Evolutionary conservation across 805 yeast genomes (phyloP), one percentile per base, ranked within the genome.

Genomic region (Hanseniaspora meyeri): DNA sequence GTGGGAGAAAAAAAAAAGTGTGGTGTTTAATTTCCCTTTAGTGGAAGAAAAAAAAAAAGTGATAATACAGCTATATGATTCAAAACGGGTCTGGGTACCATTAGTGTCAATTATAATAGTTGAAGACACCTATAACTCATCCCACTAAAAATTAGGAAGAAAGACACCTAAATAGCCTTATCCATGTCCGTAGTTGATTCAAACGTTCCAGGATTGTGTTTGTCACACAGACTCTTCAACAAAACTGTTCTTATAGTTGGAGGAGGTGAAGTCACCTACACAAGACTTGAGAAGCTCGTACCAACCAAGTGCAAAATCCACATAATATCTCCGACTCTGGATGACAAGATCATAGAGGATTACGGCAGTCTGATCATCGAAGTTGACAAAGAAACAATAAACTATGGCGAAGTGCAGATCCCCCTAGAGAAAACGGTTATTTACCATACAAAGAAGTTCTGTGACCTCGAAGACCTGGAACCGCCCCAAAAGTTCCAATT

Each of bases 201-300:
- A 2, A 53, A 53, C 20, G 40, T 57, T 29, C 58, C 59, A 29
- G 66, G 68, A 14, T 58, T 68, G 37, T 63, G 63, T 52, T 51
- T 68, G 24, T 70, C 70, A 1, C 70, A 68, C 53, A 61, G 64
- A 53, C 51, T 69, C 12, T 53, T 58, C 10, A 62, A 57, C 19
- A 60, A 60, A 42, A 59, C 64, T 43, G 63, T 69, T 3, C 57
- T 69, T 16, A 51, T 69, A 10, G 64, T 69, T 16, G 72, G 72
- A 10, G 70, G 65, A 19, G 72, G 72, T n/a, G 68, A 64, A 40
- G 70, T 69, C 16, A 66, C 68, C 2, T 50, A 61, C 17, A 67
- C 70, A 1, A 61, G 72, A 54, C 45, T 69, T 16, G 60, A 59
- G 20, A 69, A 69, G 46, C 57, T 69, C 29, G 55, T 68, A 8